These are phyloP conservation scores for Ceratobasidium sp. DNA, from an alignment of 1,284 basidiomycete genomes.

Conservation along the genomic window DNA sequence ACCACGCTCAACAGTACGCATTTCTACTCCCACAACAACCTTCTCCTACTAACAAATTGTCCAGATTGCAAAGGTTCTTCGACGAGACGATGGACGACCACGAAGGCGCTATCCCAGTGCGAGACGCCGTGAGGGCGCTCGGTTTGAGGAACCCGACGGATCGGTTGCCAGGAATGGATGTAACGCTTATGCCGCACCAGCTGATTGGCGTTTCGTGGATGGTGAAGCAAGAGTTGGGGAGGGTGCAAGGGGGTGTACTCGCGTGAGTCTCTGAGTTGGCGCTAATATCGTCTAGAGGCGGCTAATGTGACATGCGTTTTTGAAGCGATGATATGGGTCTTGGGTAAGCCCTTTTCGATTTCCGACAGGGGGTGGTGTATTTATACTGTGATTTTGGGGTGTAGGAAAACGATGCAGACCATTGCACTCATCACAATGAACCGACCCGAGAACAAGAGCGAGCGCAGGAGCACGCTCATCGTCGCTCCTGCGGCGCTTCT, in stretches of 20 bases:
- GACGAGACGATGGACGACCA: conserved; percentile 49
- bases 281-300: not conserved
- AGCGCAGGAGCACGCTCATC: conserved; percentile 68
- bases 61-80: conserved; percentile 21
- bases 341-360: conserved; percentile 41
- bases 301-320: not conserved
- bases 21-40: not conserved
- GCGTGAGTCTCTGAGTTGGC: conserved; percentile 57
- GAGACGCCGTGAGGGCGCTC: conserved; percentile 46
- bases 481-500: conserved; percentile 78
- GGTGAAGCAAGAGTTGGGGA: conserved; percentile 70
- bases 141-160: conserved; percentile 36
- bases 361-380: conserved; percentile 7
- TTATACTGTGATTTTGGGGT: not conserved
- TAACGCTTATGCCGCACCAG: conserved; percentile 56
- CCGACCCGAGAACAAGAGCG: conserved; percentile 58
- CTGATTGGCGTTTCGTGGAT: conserved; percentile 59
- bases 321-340: conserved; percentile 54
- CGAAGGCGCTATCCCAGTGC: conserved; percentile 49
- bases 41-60: not conserved
- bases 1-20: conserved; percentile 62
- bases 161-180: conserved; percentile 53
- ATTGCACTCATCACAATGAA: conserved; percentile 54
- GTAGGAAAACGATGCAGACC: conserved; percentile 54
- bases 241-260: conserved; percentile 46